Evolutionary conservation across 768 basidiomycete genomes (phyloP).

Genomic region (Arthromyces matolae): DNA sequence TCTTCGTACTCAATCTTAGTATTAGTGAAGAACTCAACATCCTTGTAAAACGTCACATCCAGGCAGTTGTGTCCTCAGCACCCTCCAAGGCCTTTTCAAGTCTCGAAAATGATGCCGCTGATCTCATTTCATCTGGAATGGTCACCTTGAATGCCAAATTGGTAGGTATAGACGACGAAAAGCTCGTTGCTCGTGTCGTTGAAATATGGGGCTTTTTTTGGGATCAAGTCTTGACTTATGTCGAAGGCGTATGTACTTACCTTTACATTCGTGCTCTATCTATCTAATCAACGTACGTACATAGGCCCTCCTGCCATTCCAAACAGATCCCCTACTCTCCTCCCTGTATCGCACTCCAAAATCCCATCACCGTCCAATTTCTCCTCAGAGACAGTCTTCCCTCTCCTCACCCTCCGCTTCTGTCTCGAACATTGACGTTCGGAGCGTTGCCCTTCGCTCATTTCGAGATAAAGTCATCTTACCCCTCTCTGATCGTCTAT

Average conservation of each 20-base stretch:
- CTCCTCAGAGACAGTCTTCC: conserved; percentile 45
- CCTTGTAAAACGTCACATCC: conserved; percentile 77
- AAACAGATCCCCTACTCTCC: conserved; percentile 50
- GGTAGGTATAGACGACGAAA: conserved; percentile 69
- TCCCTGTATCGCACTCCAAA: conserved; percentile 66
- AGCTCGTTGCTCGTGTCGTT: conserved; percentile 71
- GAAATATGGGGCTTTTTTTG: conserved; percentile 95
- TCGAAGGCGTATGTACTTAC: conserved; percentile 67
- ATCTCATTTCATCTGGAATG: conserved; percentile 86
- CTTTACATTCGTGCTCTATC: not conserved
- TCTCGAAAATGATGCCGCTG: conserved; percentile 75
- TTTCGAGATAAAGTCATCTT: conserved; percentile 80
- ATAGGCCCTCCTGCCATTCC: conserved; percentile 35
- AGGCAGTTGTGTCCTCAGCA: conserved; percentile 63
- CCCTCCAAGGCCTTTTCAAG: conserved; percentile 71
- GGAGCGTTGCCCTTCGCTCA: conserved; percentile 71
- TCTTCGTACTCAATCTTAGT: not conserved
- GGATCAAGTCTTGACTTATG: conserved; percentile 82
- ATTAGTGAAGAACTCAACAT: conserved; percentile 82
- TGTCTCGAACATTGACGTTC: conserved; percentile 68
- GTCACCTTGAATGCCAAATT: conserved; percentile 87
- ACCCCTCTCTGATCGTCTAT: conserved; percentile 55
- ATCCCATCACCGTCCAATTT: conserved; percentile 46
- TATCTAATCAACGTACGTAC: no score
- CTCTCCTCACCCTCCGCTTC: conserved; percentile 32